Evolutionary conservation across 495 filamentous ascomycete species (phyloP).

Genomic region (Trypethelium eluteriae): DNA sequence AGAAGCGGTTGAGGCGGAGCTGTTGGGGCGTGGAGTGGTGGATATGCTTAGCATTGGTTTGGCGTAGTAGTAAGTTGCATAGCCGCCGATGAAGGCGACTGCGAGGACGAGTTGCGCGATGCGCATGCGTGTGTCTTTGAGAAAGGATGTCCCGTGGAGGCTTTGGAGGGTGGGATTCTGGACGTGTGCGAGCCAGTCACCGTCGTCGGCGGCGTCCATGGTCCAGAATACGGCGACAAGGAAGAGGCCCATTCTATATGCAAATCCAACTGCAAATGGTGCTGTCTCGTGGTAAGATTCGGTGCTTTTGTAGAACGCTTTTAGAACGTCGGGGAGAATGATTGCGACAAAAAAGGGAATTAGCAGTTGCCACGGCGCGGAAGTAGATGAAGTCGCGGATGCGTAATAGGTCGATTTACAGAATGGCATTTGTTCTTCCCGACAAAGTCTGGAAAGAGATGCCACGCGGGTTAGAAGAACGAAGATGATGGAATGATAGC

Average conservation of each 20-base stretch:
- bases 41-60: conserved; percentile 33
- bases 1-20: conserved; percentile 20
- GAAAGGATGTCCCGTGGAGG: conserved; percentile 11
- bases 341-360: conserved; percentile 70
- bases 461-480: conserved; percentile 71
- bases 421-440: conserved; percentile 96
- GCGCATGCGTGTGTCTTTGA: conserved; percentile 67
- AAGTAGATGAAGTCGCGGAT: conserved; percentile 83
- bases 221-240: conserved; percentile 78
- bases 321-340: conserved; percentile 68
- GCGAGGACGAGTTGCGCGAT: conserved; percentile 69
- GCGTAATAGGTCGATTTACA: conserved; percentile 95
- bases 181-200: conserved; percentile 63
- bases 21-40: conserved; percentile 29
- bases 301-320: conserved; percentile 65
- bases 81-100: conserved; percentile 54
- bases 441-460: conserved; percentile 85
- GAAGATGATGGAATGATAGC: conserved; percentile 79
- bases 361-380: conserved; percentile 78
- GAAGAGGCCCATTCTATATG: conserved; percentile 67
- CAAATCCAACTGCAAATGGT: conserved; percentile 71
- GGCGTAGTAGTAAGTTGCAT: conserved; percentile 31
- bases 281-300: conserved; percentile 81
- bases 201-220: conserved; percentile 84
- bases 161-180: conserved; percentile 39